A percentile compares a stretch with the other conserved stretches of the same genome.
phyloP scores from a whole-genome alignment of 176 grass and related monocot genomes.

The Musa schizocarpa region DNA sequence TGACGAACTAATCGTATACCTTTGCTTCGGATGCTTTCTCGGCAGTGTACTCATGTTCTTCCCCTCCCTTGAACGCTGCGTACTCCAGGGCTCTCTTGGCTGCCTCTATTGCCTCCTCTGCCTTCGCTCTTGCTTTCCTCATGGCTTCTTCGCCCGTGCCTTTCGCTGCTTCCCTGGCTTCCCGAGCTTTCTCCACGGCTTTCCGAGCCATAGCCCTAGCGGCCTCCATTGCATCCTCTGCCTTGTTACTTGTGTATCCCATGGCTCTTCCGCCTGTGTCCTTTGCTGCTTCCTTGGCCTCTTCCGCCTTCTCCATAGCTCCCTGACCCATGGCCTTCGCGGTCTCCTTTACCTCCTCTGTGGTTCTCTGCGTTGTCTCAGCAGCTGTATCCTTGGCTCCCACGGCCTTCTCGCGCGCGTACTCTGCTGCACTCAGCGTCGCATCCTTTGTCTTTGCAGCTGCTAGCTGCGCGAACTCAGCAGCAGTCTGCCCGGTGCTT shows the following conservation, averaged over 20 bases:
- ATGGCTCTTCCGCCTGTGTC: background rate
- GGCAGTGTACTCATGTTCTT: background rate
- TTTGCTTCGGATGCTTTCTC: background rate
- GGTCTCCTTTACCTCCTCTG: slow-evolving; percentile 25
- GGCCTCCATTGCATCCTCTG: slow-evolving; percentile 26
- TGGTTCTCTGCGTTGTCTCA: slow-evolving; percentile 21
- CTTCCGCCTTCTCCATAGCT: slow-evolving; percentile 25
- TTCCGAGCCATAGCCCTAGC: slow-evolving; percentile 8
- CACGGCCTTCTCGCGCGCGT: slow-evolving; percentile 37
- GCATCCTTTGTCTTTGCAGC: slow-evolving; percentile 40
- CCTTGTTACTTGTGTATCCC: background rate
- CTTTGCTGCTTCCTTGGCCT: slow-evolving; percentile 10
- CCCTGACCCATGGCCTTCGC: background rate
- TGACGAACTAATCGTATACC: background rate
- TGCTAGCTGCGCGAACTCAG: slow-evolving; percentile 30
- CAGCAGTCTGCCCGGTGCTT: slow-evolving; percentile 27
- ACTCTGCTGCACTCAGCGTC: slow-evolving; percentile 31
- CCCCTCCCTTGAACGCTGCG: background rate
- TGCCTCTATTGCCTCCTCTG: slow-evolving; percentile 10
- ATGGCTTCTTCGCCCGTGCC: background rate
- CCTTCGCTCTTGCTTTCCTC: background rate
- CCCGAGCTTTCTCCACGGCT: background rate
- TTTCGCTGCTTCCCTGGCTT: background rate
- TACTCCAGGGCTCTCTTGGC: slow-evolving; percentile 8
- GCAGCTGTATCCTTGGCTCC: slow-evolving; percentile 49